Evolutionary conservation across 352 stramenopile genomes (phyloP), one percentile per base, ranked within the genome.

Genomic region (Phytophthora litchii): DNA sequence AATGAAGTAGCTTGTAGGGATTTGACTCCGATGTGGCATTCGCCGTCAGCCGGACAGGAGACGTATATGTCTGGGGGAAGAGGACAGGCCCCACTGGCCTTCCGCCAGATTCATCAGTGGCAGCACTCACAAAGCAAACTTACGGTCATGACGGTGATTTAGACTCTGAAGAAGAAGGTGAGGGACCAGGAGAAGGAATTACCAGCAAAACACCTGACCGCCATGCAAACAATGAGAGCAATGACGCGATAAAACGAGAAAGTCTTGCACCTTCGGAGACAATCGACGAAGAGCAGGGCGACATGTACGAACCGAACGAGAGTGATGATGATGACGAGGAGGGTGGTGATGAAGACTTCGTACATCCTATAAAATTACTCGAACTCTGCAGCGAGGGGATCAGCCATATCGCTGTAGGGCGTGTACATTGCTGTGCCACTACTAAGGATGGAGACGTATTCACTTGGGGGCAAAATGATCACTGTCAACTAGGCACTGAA

Each of bases 1-100:
- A 27, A 3, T 5, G 5, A 3, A 3, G 23, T 5, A 27, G 5
- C 23, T 27, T 27, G 16, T 35, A 91, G 81, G 86, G 86, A 3
- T 94, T 92, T 55, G 86, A 94, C 56, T 94, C 86, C 20, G 82
- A 93, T 17, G 74, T 93, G 4, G 72, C 76, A 11, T 94, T 92
- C 42, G 86, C 82, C 13, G 68, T 93, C 2, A 87, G 61, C 35
- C 80, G 84, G 2, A 79, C 65, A 9, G 75, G 86, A 25, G 86
- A 93, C 23, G 80, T 94, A 5, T 94, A 83, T 16, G 83, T 92
- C 1, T 94, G 86, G 86, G 83, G 86, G 3, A 93, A 91, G 50
- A 58, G 79, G 1, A 70, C 53, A 10, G 83, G 82, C 0, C 83
- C 83, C 0, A 90, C 71, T 3, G 86, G 86, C 7, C 55, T 94